Evolutionary conservation across 495 filamentous ascomycete genomes (phyloP), one percentile per base, ranked within the genome.

Genomic region (Trichocladium uniseriatum): DNA sequence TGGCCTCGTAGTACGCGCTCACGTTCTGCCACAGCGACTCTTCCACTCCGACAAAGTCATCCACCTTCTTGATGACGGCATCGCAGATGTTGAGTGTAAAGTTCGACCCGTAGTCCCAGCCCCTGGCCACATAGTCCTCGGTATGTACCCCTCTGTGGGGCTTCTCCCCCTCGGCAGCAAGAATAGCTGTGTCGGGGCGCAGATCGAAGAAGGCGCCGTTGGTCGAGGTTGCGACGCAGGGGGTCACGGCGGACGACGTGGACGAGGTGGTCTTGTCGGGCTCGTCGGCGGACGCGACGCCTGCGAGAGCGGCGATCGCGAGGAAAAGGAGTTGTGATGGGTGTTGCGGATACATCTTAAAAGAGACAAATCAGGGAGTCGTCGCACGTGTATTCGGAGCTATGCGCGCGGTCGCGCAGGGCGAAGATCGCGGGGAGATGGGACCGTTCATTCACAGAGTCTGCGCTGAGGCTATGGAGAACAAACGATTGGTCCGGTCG

Each of bases 81-180:
- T 78, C 83, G 67, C 94, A 99, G 56, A 99, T 83, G 60, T 99
- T 99, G 46, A 99, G 61, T 1, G 89, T 96, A 62, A 99, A 97
- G 67, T 97, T 97, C 13, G 83, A 78, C 20, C 74, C 75, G 60
- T 94, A 89, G 63, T 95, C 90, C 56, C 83, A 86, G 20, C 94
- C 94, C 51, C 74, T 79, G 8, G 86, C 85, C 38, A 81, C 71
- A 81, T 90, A 96, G 73, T 89, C 89, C 34, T 79, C 69, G n/a
- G 73, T 71, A 6, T 51, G 68, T 35, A 54, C 69, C 43, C 52
- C 80, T 71, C 55, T 79, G 68, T 61, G 84, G 29, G 70, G 54
- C 54, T 80, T 84, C 48, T 78, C 73, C 36, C 74, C 76, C 29
- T 81, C 73, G 40, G 75, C 69, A 27, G 71, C 52, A 46, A 59